Base-by-base conservation (phyloP, 2,329 filamentous ascomycete species). In the Ceratocystis lukuohia region DNA sequence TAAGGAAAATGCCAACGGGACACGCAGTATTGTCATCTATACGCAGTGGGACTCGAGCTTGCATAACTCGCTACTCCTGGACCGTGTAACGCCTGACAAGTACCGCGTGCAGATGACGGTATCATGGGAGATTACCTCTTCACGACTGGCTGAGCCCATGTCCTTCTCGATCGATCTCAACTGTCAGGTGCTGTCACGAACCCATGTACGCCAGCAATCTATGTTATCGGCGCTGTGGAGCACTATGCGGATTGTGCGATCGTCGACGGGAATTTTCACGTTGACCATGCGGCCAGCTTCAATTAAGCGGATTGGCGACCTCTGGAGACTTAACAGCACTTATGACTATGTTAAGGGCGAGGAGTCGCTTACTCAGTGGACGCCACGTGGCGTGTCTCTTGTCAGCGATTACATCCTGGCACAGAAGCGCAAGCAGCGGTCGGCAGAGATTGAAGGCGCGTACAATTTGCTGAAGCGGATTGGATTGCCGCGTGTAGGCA, bases 291-390 rank as follows among this genome's bases (percentile, higher is more conserved):
- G 91, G 37, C 94, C 94, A 0, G 87, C 90, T 6, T 91, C 91
- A 2, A 91, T 96, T 63, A 96, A 96, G 76, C 84, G 90, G 61
- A 90, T 91, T 0, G 91, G 91, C 2, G 94, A 99, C 74, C 80
- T 99, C 12, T 99, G 94, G 94, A 85, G 94, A 65, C 91, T 97
- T 85, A 95, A 91, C 74, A 97, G 92, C 17, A 87, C 90, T 68
- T 88, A 96, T 72, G 91, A 96, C 74, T 97, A 96, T 73, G 89
- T 99, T 71, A 96, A 96, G 75, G 94, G 94, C 66, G 92, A 99
- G 76, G 94, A 99, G 75, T 82, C 87, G 62, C 79, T 99, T 48
- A 85, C 81, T 1, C 85, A 86, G 66, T 99, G 94, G 94, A 85
- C 87, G 6, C 93, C 94, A 1, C 84, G 94, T 53, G 91, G 94